Evolutionary conservation across 371 early-diverging fungal species (phyloP).

Genomic region (Synchytrium microbalum): DNA sequence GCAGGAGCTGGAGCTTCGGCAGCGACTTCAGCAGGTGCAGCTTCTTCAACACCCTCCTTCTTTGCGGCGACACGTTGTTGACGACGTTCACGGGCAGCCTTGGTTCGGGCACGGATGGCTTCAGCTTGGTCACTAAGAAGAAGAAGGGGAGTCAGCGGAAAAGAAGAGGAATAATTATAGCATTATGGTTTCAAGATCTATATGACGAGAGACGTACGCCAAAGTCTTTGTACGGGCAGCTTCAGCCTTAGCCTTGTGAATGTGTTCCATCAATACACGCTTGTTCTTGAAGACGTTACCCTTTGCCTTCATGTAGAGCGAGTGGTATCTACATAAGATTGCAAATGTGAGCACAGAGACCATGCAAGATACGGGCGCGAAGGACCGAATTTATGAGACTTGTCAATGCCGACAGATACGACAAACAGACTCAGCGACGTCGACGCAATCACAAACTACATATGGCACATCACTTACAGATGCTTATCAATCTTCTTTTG

Average conservation of each 20-base stretch:
- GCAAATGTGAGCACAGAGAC: conserved; percentile 2
- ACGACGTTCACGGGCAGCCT: conserved; percentile 93
- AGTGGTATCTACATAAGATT: conserved; percentile 86
- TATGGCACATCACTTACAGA: no score
- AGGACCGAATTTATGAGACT: not conserved
- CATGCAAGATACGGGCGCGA: conserved; percentile 3
- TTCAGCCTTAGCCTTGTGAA: conserved; percentile 99
- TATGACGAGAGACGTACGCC: conserved; percentile 36
- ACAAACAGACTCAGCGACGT: no score
- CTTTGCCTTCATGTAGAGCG: conserved; percentile 97
- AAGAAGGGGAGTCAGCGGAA: conserved; percentile 5
- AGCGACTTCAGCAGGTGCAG: not conserved
- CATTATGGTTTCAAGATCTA: conserved; percentile 2
- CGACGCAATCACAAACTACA: no score
- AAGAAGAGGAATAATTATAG: not conserved
- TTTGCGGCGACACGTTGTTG: conserved; percentile 80
- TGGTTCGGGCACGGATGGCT: conserved; percentile 94
- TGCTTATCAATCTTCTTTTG: conserved; percentile 97
- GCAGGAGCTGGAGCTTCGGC: not conserved
- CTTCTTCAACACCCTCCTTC: conserved; percentile 44
- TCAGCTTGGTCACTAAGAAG: conserved; percentile 85
- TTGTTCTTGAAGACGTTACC: conserved; percentile 99
- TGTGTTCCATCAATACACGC: conserved; percentile 98
- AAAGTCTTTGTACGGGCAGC: conserved; percentile 91
- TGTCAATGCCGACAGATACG: not conserved